Base-by-base conservation (phyloP, 2,329 filamentous ascomycete genomes). In the Berkeleyomyces rouxiae region DNA sequence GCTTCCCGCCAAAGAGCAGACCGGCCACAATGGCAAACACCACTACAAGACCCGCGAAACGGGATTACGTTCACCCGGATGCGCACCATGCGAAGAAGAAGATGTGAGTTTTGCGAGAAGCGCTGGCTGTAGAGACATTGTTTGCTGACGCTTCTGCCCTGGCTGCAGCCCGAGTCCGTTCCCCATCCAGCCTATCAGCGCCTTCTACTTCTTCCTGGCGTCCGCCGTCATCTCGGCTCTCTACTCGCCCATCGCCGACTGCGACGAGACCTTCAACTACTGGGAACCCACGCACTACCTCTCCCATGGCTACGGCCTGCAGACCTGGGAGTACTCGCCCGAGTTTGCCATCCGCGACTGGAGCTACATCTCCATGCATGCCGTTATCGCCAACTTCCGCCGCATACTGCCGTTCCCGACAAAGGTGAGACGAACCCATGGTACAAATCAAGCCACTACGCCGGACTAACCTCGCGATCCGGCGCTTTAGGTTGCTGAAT, bases 291-390 rank as follows among this genome's bases (percentile, higher is more conserved):
- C 91, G 0, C 93, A 99, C 74, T 99, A 96, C 73, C 81, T 99
- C 37, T 87, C 84, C 64, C 90, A 96, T 76, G 88, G 89, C 68
- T 92, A 95, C 70, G 93, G 92, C 46, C 79, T 96, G 59, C 91
- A 99, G 76, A 99, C 93, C 0, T 99, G 93, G 93, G 93, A 99
- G 74, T 99, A 97, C 74, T 95, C 92, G 0, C 93, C 93, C 4
- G 86, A 92, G 64, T 97, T 88, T 74, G 88, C 90, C 59, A 96
- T 99, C 68, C 85, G 93, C 66, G 96, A 90, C 75, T 99, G 93
- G 93, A 78, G 90, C 31, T 99, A 99, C 70, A 79, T 95, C 44
- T 81, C 78, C 4, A 74, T 96, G 1, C 92, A 99, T 73, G 88
- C 90, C 36, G 67, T 85, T 23, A 74, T 88, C 55, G 86, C 84